Base-by-base conservation (phyloP, 1,284 basidiomycete species). In the Sutorius eximius region DNA sequence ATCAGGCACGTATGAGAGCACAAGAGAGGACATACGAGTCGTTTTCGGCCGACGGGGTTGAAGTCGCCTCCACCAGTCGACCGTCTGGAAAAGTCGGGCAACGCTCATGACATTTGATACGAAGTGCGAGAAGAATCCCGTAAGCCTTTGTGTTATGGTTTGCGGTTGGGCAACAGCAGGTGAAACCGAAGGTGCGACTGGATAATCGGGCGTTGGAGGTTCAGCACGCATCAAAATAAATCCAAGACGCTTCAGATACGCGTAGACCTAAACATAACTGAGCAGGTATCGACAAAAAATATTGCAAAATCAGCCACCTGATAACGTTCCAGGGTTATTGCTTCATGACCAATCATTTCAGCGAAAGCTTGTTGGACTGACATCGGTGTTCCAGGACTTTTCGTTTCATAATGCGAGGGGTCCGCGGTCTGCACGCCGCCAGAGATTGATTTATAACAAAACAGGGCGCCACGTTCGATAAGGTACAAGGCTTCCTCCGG, bases 401-500 rank as follows among this genome's bases (percentile, higher is more conserved):
- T 49, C 11, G 76, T 77, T 43, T 81, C 77, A 30, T 68, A 48
- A 12, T 69, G 77, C 1, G 67, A 63, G 10, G 67, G 52, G 10
- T 68, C 59, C 2, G 67, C 4, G 67, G 45, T 45, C 62, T 60
- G n/a, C 69, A 36, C 44, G 63, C 60, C 27, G 53, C 66, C 27
- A 16, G 56, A 51, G 2, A 58, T 1, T 2, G 80, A 73, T 58
- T 83, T 83, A 84, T 89, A 95, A 62, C 93, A 93, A 63, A 93
- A 89, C 59, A 95, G 73, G 5, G 88, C 81, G 0, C 95, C 95
- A 37, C 95, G 78, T 71, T 98, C 96, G 44, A 95, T 80, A 30
- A 98, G 81, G 74, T 97, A 98, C 9, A 98, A 79, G 0, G 93
- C 85, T 73, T 98, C 96, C 74, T 99, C 96, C 0, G 96, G 96